These are phyloP conservation scores for Spiromastix sp. DNA, from an alignment of 2,329 filamentous ascomycete species.

Conservation along the genomic window DNA sequence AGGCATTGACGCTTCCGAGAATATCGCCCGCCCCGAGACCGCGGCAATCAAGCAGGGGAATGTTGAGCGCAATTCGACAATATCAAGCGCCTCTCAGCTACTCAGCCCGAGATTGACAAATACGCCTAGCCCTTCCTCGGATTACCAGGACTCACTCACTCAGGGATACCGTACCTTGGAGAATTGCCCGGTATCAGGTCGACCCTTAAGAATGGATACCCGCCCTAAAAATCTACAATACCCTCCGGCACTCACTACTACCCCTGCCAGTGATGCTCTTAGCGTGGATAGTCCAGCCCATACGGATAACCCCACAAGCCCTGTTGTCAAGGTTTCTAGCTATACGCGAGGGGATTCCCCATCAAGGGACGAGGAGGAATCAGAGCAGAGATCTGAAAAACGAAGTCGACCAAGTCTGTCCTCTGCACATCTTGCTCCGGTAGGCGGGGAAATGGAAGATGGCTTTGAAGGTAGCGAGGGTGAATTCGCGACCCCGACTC, in stretches of 20 bases:
- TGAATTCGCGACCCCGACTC: constrained; percentile 12
- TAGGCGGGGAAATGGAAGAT: constrained; percentile 17
- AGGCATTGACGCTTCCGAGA: background rate
- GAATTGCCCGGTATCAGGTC: constrained; percentile 2
- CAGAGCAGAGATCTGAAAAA: constrained; percentile 15
- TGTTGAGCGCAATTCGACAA: background rate
- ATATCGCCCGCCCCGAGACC: background rate
- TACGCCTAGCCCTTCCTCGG: constrained; percentile 20
- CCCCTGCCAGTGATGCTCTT: constrained; percentile 17
- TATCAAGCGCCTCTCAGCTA: constrained; percentile 19
- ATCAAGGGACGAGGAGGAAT: constrained; percentile 17
- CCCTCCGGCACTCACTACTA: constrained; percentile 18
- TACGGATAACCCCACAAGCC: constrained; percentile 26
- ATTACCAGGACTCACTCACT: constrained; percentile 9
- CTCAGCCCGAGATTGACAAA: constrained; percentile 24
- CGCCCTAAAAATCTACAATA: constrained; percentile 12
- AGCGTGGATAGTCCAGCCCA: constrained; percentile 12
- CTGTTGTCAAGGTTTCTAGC: constrained; percentile 35
- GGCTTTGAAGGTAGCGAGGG: constrained; percentile 16
- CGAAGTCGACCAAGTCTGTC: constrained; percentile 24
- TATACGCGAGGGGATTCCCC: constrained; percentile 36
- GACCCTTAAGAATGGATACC: constrained; percentile 10
- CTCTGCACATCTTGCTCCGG: constrained; percentile 27
- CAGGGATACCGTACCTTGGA: constrained; percentile 1
- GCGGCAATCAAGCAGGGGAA: background rate